Conservation (phyloP, 768 basidiomycete genomes). For the Suillus cothurnatus region DNA sequence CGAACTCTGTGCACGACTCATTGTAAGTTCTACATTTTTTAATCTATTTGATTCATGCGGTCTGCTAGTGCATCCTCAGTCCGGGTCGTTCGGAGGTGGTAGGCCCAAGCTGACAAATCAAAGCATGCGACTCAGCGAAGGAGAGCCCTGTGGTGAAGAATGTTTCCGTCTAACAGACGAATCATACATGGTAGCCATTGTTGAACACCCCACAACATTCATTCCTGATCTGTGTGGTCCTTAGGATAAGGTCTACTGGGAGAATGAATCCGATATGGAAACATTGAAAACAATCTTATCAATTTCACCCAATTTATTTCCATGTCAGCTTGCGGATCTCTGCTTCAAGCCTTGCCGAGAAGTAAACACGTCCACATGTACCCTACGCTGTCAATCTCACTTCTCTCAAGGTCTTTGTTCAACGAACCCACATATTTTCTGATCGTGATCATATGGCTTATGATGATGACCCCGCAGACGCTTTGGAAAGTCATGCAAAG, state of each 20-base stretch:
- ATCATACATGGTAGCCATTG: background rate
- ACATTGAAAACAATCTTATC: constrained; percentile 40
- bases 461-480: constrained; percentile 7
- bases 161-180: constrained; percentile 30
- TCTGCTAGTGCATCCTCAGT: background rate
- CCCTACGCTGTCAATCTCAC: background rate
- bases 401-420: constrained; percentile 19
- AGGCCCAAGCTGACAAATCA: constrained; percentile 26
- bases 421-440: constrained; percentile 22
- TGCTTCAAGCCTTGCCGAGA: constrained; percentile 51
- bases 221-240: constrained; percentile 1
- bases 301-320: constrained; percentile 46
- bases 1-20: constrained; percentile 43
- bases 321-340: constrained; percentile 52
- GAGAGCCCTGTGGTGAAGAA: constrained; percentile 32
- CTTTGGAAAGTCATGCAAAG: constrained; percentile 3
- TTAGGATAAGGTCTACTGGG: constrained; percentile 30
- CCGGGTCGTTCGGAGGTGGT: background rate
- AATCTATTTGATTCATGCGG: background rate
- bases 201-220: background rate
- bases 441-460: constrained; percentile 24
- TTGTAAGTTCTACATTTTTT: constrained; percentile 19
- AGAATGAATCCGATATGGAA: constrained; percentile 16
- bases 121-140: constrained; percentile 29
- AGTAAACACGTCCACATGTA: constrained; percentile 29